These are phyloP conservation scores for Xylariaceae sp. DNA, from an alignment of 2,329 filamentous ascomycete genomes.

Conservation along the genomic window DNA sequence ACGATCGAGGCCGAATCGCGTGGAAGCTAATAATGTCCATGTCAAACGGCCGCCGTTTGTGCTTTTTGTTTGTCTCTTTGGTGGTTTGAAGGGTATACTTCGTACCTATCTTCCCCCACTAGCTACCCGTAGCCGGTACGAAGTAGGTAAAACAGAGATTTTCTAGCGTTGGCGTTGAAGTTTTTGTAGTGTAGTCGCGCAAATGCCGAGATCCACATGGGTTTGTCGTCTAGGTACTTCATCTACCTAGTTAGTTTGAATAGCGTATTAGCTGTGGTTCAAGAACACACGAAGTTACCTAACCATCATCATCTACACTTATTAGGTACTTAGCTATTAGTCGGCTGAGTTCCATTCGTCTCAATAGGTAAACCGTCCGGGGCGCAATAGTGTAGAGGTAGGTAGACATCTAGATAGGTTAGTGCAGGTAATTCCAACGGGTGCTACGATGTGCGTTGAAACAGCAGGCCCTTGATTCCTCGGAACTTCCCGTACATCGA, in stretches of 20 bases:
- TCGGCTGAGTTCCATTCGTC: too few relatives aligned
- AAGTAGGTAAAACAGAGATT: not conserved
- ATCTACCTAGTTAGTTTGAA: not conserved
- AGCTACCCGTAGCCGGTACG: not conserved
- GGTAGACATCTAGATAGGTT: too few relatives aligned
- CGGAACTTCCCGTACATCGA: not conserved
- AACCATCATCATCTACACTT: not conserved
- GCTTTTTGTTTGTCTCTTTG: too few relatives aligned
- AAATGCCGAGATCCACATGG: slow-evolving; percentile 23
- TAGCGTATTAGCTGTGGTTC: not conserved
- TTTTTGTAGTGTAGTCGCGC: slow-evolving; percentile 10
- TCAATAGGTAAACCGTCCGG: too few relatives aligned
- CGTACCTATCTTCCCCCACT: not conserved
- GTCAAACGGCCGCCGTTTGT: too few relatives aligned
- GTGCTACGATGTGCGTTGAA: not conserved
- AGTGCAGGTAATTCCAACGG: not conserved
- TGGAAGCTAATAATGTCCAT: not conserved
- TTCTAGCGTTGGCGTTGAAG: not conserved
- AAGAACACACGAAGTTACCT: not conserved
- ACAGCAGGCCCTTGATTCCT: not conserved
- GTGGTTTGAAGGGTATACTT: too few relatives aligned
- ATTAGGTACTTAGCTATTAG: too few relatives aligned
- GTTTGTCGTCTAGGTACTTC: slow-evolving; percentile 7
- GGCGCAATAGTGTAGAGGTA: too few relatives aligned
- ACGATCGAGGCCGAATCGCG: not conserved